phyloP scores from a whole-genome alignment of 169 alveolate species.

The Cryptosporidium ryanae region DNA sequence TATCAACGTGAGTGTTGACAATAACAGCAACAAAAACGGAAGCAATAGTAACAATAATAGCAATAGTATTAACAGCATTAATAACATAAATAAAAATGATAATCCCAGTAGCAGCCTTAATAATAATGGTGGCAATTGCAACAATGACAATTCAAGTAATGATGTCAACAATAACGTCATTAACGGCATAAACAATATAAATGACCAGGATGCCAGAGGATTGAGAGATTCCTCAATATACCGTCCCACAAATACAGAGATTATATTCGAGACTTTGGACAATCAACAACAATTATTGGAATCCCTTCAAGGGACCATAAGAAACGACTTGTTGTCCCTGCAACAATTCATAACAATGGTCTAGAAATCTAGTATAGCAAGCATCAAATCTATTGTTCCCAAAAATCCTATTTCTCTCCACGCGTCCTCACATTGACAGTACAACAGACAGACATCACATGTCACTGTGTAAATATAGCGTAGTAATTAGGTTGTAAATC shows the following conservation, averaged over 20 bases:
- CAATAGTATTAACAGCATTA: neutral
- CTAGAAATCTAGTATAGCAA: too few species aligned
- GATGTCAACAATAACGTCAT: neutral
- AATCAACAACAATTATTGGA: slow-evolving; percentile 55
- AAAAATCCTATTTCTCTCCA: too few species aligned
- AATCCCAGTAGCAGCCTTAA: neutral
- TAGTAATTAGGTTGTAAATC: too few species aligned
- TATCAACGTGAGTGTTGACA: neutral
- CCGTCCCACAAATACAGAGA: slow-evolving; percentile 43
- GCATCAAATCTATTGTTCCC: too few species aligned
- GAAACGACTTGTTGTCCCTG: slow-evolving; percentile 27
- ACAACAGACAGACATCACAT: neutral
- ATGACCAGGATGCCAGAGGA: neutral
- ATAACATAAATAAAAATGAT: neutral
- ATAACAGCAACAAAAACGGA: slow-evolving; percentile 12
- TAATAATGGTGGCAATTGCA: neutral
- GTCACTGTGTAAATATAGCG: too few species aligned
- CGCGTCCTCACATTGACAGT: too few species aligned
- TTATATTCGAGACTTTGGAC: slow-evolving; percentile 53
- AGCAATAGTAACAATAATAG: neutral
- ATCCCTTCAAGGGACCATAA: slow-evolving; percentile 30
- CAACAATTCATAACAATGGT: slow-evolving; percentile 37
- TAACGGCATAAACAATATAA: too few species aligned
- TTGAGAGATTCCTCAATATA: slow-evolving; percentile 1
- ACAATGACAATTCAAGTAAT: neutral